phyloP scores from a whole-genome alignment of 2,329 filamentous ascomycete species.

The Colletotrichum coccodes region DNA sequence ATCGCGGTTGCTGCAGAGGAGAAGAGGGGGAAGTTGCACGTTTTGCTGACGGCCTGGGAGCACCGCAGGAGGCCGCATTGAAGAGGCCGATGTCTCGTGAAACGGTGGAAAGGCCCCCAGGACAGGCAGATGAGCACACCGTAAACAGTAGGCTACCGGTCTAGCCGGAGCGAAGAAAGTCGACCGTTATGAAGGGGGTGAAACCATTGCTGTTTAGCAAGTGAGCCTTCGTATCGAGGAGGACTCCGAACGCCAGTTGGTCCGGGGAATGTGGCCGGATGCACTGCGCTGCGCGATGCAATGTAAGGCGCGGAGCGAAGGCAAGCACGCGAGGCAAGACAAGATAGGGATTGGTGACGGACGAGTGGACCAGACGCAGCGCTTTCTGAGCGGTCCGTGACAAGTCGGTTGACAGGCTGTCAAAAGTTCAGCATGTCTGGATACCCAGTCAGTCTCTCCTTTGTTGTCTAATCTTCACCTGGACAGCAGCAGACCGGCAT shows the following conservation, averaged over 20 bases:
- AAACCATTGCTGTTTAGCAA: slow-evolving; percentile 16
- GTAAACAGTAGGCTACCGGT: background rate
- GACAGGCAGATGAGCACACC: background rate
- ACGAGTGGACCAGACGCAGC: slow-evolving; percentile 9
- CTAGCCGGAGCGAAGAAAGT: background rate
- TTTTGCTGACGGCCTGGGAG: background rate
- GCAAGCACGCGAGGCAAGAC: background rate
- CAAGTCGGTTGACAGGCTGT: slow-evolving; percentile 2
- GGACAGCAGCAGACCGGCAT: slow-evolving; percentile 15
- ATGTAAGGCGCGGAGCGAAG: slow-evolving; percentile 3
- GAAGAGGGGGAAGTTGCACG: background rate
- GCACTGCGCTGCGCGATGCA: slow-evolving; percentile 10
- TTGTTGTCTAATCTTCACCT: background rate
- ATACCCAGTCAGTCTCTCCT: background rate
- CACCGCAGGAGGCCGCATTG: slow-evolving; percentile 24
- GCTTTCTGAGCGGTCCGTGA: slow-evolving; percentile 6
- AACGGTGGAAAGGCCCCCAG: slow-evolving; percentile 2
- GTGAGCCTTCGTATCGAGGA: slow-evolving; percentile 13
- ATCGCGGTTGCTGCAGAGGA: background rate
- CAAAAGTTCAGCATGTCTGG: background rate
- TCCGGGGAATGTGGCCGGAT: slow-evolving; percentile 22
- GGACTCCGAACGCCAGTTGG: slow-evolving; percentile 4
- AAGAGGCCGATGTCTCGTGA: background rate
- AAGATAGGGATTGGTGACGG: slow-evolving; percentile 20
- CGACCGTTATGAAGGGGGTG: background rate